Conservation (phyloP, 495 filamentous ascomycete genomes). For the Xanthoparmelia taractica region DNA sequence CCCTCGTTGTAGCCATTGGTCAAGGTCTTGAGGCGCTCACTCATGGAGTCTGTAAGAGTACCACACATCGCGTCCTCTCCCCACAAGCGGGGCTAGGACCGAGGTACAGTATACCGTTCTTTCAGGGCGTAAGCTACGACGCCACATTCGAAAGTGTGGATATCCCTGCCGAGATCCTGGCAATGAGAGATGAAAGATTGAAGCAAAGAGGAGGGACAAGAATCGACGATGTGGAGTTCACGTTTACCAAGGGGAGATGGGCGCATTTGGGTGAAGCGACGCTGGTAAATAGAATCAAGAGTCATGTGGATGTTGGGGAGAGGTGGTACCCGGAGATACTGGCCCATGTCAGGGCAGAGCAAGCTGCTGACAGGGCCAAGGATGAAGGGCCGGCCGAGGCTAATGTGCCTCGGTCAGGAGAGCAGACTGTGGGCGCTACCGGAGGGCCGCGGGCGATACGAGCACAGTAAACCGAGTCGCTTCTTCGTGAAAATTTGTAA, state of each 20-base stretch:
- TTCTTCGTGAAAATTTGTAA: not conserved
- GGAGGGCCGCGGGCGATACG: constrained; percentile 5
- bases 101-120: constrained; percentile 81
- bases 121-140: constrained; percentile 82
- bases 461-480: not conserved
- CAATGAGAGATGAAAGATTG: constrained; percentile 47
- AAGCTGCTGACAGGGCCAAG: constrained; percentile 10
- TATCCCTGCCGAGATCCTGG: constrained; percentile 59
- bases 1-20: constrained; percentile 82
- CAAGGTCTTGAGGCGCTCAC: constrained; percentile 90
- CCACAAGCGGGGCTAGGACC: constrained; percentile 59
- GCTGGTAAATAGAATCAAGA: constrained; percentile 73
- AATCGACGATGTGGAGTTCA: constrained; percentile 71
- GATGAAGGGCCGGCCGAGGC: not conserved
- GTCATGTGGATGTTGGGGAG: constrained; percentile 84
- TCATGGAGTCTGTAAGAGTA: constrained; percentile 74
- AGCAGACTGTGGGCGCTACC: not conserved
- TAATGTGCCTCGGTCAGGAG: not conserved
- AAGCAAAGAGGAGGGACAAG: constrained; percentile 41
- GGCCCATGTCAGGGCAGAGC: constrained; percentile 24
- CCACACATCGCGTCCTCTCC: constrained; percentile 74
- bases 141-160: constrained; percentile 66
- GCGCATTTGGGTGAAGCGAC: constrained; percentile 43
- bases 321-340: constrained; percentile 74
- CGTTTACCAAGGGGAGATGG: constrained; percentile 59